phyloP scores from a whole-genome alignment of 192 early-diverging fungal species.

The Pilobolus umbonatus region DNA sequence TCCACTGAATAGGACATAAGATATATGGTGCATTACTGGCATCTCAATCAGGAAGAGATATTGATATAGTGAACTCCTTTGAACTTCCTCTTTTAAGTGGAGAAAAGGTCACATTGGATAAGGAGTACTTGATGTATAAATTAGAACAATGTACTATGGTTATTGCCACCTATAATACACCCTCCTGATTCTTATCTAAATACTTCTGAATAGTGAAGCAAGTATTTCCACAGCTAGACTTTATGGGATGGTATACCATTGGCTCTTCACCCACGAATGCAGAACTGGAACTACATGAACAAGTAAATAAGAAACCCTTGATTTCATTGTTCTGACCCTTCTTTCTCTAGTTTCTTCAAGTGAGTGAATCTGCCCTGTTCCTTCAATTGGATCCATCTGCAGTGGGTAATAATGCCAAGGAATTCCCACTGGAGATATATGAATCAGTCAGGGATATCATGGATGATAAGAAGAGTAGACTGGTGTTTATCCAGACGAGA shows the following conservation, averaged over 20 bases:
- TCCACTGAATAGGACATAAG: conserved; percentile 20
- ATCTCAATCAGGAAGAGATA: conserved; percentile 67
- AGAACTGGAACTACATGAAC: conserved; percentile 70
- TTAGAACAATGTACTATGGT: conserved; percentile 70
- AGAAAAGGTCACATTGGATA: conserved; percentile 48
- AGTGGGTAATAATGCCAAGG: conserved; percentile 41
- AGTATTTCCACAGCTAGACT: conserved; percentile 79
- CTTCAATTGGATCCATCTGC: conserved; percentile 63
- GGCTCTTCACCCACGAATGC: conserved; percentile 53
- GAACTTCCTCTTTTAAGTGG: conserved; percentile 53
- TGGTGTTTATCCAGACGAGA: conserved; percentile 56
- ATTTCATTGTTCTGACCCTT: neutral
- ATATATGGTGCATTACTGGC: conserved; percentile 78
- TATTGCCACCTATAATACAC: too few relatives aligned
- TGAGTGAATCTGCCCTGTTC: conserved; percentile 75
- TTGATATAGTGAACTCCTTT: conserved; percentile 85
- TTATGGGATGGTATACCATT: conserved; percentile 84
- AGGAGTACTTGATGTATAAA: conserved; percentile 62
- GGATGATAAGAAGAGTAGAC: conserved; percentile 44
- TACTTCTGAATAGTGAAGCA: conserved; percentile 65
- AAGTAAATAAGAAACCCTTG: conserved; percentile 39
- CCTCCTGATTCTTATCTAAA: too few relatives aligned
- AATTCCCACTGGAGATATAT: conserved; percentile 73
- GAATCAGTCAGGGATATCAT: conserved; percentile 73
- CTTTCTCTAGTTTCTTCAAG: conserved; percentile 51